Percentiles rank a stretch among this genome's conserved stretches.
phyloP scores from a whole-genome alignment of 2,329 filamentous ascomycete species.

The Diaporthe ilicicola region DNA sequence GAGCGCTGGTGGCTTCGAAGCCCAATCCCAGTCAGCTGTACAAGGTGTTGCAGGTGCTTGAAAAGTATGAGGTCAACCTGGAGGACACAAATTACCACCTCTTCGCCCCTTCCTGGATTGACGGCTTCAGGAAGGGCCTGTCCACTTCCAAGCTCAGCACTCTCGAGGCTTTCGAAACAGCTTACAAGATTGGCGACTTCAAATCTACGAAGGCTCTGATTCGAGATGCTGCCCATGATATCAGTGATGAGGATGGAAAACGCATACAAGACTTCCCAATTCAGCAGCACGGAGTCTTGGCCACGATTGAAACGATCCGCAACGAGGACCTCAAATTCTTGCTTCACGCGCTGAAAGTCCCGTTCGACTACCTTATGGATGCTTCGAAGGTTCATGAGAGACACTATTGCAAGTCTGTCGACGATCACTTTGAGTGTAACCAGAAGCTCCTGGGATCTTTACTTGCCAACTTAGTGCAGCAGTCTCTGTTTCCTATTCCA shows the following conservation, averaged over 20 bases:
- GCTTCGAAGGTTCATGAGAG: not conserved
- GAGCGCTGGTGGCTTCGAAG: constrained; percentile 21
- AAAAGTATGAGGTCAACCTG: constrained; percentile 29
- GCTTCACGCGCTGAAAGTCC: constrained; percentile 8
- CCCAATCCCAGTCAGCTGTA: constrained; percentile 25
- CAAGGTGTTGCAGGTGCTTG: constrained; percentile 18
- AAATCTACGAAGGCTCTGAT: constrained; percentile 24
- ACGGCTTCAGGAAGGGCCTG: constrained; percentile 14
- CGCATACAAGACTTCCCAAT: constrained; percentile 9
- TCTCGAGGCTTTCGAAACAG: constrained; percentile 13
- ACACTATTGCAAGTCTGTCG: constrained; percentile 29
- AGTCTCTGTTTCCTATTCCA: constrained; percentile 30
- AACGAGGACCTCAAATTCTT: constrained; percentile 8
- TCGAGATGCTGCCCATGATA: constrained; percentile 23
- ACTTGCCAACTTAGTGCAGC: constrained; percentile 26
- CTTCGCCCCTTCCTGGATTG: constrained; percentile 26
- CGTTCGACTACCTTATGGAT: constrained; percentile 24
- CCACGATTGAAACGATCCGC: constrained; percentile 15
- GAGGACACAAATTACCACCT: constrained; percentile 23
- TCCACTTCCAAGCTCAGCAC: not conserved
- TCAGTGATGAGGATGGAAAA: constrained; percentile 13
- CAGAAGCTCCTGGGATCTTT: constrained; percentile 32
- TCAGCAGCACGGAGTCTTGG: not conserved
- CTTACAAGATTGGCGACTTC: constrained; percentile 31
- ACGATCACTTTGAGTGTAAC: constrained; percentile 29